Evolutionary conservation across 208 protist species (phyloP).

Genomic region (Wallacemonas collosoma): DNA sequence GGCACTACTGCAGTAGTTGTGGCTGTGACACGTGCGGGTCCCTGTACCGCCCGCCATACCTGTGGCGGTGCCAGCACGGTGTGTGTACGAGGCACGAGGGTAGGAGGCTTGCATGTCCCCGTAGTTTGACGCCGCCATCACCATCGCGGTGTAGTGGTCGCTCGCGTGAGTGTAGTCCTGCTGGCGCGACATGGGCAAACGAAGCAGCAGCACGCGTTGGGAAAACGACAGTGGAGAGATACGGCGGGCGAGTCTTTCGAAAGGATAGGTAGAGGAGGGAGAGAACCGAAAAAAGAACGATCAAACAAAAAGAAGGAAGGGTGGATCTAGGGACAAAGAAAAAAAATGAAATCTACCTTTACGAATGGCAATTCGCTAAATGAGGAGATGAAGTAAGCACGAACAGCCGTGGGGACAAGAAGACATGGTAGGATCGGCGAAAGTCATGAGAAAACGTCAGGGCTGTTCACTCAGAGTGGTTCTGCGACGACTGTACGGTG

Average conservation of each 20-base stretch:
- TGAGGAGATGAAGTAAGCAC: neutral
- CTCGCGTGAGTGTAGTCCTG: slow-evolving; percentile 8
- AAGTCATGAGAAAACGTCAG: too few species aligned
- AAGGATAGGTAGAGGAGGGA: slow-evolving; percentile 9
- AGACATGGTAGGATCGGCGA: neutral
- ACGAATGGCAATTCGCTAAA: neutral
- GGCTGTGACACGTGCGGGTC: slow-evolving; percentile 26
- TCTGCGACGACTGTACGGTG: too few species aligned
- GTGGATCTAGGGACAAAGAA: neutral
- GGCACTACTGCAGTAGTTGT: slow-evolving; percentile 17
- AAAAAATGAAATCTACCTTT: slow-evolving; percentile 1
- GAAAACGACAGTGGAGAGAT: neutral
- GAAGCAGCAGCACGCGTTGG: neutral
- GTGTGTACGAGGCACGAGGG: slow-evolving; percentile 5
- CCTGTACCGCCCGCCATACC: neutral
- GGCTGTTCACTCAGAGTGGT: too few species aligned
- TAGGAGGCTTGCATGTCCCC: slow-evolving; percentile 15
- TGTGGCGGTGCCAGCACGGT: neutral
- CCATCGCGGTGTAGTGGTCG: slow-evolving; percentile 61
- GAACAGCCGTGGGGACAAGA: neutral
- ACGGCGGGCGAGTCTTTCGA: neutral
- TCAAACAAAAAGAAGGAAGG: neutral
- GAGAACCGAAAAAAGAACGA: slow-evolving; percentile 3
- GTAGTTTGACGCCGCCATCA: slow-evolving; percentile 51
- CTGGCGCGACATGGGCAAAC: slow-evolving; percentile 24